Conservation (phyloP, 768 basidiomycete species). For the Lepiota brunneoincarnata region DNA sequence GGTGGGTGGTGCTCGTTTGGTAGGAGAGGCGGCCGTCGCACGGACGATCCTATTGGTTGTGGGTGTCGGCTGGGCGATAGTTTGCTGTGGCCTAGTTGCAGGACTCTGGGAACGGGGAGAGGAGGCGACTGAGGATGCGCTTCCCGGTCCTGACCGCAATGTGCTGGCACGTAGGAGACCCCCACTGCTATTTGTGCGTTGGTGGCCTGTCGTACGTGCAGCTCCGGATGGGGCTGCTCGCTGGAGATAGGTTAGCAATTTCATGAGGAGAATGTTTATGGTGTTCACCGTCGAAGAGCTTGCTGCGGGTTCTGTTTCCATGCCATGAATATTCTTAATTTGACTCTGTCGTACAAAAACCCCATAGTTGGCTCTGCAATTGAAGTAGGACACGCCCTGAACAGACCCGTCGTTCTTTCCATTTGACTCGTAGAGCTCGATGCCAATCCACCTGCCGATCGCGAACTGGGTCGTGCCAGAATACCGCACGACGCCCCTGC, state of each 20-base stretch:
- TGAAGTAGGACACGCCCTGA: conserved; percentile 76
- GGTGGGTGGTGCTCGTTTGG: conserved; percentile 49
- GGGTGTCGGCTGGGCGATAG: conserved; percentile 27
- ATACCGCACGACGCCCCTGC: conserved; percentile 85
- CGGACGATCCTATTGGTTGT: conserved; percentile 9
- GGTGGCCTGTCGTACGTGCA: conserved; percentile 42
- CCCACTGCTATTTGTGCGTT: conserved; percentile 53
- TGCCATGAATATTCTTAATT: conserved; percentile 61
- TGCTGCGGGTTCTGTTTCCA: conserved; percentile 33
- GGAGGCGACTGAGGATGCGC: conserved; percentile 42
- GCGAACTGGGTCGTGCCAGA: conserved; percentile 81
- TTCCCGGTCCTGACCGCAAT: conserved; percentile 20
- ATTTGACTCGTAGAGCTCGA: conserved; percentile 76
- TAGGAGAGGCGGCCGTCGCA: conserved; percentile 44
- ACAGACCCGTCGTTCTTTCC: conserved; percentile 98
- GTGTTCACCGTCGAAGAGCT: conserved; percentile 11
- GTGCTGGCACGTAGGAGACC: conserved; percentile 39
- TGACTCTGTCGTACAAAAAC: conserved; percentile 89
- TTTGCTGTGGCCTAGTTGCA: conserved; percentile 42
- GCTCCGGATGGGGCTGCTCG: conserved; percentile 19
- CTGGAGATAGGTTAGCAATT: conserved; percentile 11
- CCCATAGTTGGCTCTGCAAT: conserved; percentile 71
- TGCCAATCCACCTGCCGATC: conserved; percentile 91
- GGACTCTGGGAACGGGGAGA: conserved; percentile 71
- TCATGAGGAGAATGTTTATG: not conserved